Evolutionary conservation across 768 basidiomycete species (phyloP).

Genomic region (Hirschioporus abietinus): DNA sequence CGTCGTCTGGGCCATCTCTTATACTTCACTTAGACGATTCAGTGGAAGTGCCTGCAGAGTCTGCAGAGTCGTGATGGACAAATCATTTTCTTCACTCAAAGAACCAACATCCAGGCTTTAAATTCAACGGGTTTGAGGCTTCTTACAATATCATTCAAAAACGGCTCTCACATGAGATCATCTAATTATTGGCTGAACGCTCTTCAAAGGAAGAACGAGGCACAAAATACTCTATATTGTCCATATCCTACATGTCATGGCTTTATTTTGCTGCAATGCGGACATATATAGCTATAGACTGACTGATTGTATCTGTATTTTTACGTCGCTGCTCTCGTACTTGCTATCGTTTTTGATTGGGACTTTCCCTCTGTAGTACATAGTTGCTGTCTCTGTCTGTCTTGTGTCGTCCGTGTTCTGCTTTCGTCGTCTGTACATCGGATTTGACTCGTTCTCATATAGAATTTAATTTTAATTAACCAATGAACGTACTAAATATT

Average conservation of each 20-base stretch:
- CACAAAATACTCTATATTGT: neutral
- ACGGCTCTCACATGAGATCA: neutral
- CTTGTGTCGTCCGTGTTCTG: neutral
- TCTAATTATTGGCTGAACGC: neutral
- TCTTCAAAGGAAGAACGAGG: neutral
- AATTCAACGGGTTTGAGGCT: neutral
- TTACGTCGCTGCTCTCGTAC: neutral
- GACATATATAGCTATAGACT: neutral
- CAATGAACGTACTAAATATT: slow-evolving; percentile 1
- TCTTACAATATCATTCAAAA: neutral
- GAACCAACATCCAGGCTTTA: neutral
- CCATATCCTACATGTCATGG: neutral
- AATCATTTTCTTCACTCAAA: neutral
- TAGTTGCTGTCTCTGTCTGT: neutral
- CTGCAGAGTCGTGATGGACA: neutral
- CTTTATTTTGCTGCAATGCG: neutral
- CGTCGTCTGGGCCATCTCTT: neutral
- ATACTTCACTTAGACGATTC: neutral
- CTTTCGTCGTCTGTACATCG: neutral
- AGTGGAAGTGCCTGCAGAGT: neutral
- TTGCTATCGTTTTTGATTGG: neutral
- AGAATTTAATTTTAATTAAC: slow-evolving; percentile 1
- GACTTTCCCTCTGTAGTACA: neutral
- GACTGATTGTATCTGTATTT: neutral
- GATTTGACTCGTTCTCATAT: neutral